Conservation (phyloP, 768 basidiomycete genomes). For the Boletus rubescentipes region DNA sequence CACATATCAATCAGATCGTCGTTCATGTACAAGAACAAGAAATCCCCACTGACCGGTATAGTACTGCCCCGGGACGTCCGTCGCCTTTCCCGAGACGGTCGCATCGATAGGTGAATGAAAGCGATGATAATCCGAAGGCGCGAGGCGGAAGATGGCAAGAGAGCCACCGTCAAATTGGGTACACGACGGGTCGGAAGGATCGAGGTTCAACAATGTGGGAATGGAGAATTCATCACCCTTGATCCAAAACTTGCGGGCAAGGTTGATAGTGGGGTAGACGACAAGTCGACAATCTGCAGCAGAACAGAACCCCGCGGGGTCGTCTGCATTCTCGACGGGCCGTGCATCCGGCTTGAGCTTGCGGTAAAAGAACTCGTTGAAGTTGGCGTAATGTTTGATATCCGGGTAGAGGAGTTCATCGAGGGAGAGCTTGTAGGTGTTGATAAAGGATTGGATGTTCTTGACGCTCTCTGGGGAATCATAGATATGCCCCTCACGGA, state of each 20-base stretch:
- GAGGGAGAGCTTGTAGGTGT: conserved; percentile 52
- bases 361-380: conserved; percentile 78
- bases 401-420: conserved; percentile 66
- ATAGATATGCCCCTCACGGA: conserved; percentile 56
- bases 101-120: conserved; percentile 73
- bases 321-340: conserved; percentile 54
- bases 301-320: conserved; percentile 54
- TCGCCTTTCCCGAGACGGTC: conserved; percentile 40
- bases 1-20: background rate
- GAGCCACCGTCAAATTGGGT: conserved; percentile 43
- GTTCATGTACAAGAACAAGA: background rate
- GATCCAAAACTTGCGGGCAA: conserved; percentile 73
- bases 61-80: conserved; percentile 54
- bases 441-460: conserved; percentile 55
- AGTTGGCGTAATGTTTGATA: conserved; percentile 55
- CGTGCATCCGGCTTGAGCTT: conserved; percentile 59
- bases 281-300: conserved; percentile 76
- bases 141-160: conserved; percentile 71
- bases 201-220: conserved; percentile 52
- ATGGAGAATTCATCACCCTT: conserved; percentile 74
- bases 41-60: conserved; percentile 48
- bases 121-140: conserved; percentile 80
- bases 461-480: conserved; percentile 50
- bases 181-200: conserved; percentile 41
- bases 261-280: conserved; percentile 57